Conservation (phyloP, 2,329 filamentous ascomycete species). For the Xylariaceae sp. region DNA sequence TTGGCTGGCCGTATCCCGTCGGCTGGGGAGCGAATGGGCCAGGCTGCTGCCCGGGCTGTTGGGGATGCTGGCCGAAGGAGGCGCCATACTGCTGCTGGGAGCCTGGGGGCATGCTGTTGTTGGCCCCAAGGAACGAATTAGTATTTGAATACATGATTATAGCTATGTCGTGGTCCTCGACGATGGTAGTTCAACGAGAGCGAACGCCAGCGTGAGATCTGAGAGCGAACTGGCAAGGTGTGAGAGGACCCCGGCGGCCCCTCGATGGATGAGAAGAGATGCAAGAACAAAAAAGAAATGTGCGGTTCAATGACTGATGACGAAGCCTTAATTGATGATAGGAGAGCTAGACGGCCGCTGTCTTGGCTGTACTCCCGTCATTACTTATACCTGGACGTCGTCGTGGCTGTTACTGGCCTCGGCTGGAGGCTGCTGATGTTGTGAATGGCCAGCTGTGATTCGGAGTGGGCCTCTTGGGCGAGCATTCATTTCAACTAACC, state of each 20-base stretch:
- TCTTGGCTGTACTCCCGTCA: constrained; percentile 4
- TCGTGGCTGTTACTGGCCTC: constrained; percentile 13
- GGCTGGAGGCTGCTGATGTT: neutral
- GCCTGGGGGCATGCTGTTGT: constrained; percentile 67
- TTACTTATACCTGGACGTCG: constrained; percentile 5
- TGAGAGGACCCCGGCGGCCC: constrained; percentile 24
- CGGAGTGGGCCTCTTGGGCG: constrained; percentile 3
- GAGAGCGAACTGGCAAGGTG: constrained; percentile 1
- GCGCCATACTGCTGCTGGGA: constrained; percentile 55
- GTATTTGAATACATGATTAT: constrained; percentile 79
- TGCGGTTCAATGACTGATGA: constrained; percentile 18
- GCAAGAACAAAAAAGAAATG: constrained; percentile 3
- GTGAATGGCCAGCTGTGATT: constrained; percentile 10
- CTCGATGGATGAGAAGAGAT: constrained; percentile 22
- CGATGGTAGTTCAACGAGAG: constrained; percentile 3
- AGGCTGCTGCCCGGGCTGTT: constrained; percentile 46
- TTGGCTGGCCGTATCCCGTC: constrained; percentile 54
- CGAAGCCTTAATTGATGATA: constrained; percentile 21
- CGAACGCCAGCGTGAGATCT: constrained; percentile 3
- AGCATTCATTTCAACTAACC: neutral
- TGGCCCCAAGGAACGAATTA: constrained; percentile 77
- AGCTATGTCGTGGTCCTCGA: constrained; percentile 11
- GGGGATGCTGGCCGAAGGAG: constrained; percentile 44
- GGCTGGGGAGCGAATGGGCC: constrained; percentile 54
- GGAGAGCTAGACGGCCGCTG: constrained; percentile 6